Percentiles rank a stretch among this genome's conserved stretches.
Evolutionary conservation across 176 grass and related monocot genomes (phyloP).

Genomic region (Carex kokanica): DNA sequence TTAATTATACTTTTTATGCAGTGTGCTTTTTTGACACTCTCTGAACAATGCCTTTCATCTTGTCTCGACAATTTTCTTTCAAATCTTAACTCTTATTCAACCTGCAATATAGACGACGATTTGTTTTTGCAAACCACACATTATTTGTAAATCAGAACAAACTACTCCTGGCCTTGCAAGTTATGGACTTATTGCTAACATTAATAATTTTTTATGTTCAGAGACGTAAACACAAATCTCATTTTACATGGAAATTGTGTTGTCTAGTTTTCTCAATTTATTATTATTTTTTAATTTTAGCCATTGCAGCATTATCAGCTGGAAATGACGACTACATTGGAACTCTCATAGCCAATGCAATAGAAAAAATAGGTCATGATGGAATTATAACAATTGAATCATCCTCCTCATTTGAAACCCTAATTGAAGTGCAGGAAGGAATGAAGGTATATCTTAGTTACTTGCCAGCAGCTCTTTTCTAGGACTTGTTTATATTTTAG

Average conservation of each 20-base stretch:
- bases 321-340: slow-evolving; percentile 92
- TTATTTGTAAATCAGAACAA: background rate
- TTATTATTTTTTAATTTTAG: slow-evolving; percentile 41
- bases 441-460: slow-evolving; percentile 71
- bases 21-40: background rate
- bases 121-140: background rate
- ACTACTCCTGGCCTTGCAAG: background rate
- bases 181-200: background rate
- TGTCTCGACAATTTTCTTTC: background rate
- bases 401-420: slow-evolving; percentile 82
- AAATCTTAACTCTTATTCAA: background rate
- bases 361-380: slow-evolving; percentile 88
- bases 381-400: slow-evolving; percentile 95
- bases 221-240: background rate
- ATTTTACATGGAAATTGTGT: background rate
- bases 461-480: background rate
- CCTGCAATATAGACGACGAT: background rate
- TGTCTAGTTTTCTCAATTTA: background rate
- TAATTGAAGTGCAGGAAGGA: slow-evolving; percentile 86
- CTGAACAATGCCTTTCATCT: background rate
- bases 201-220: background rate
- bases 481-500: background rate
- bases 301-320: slow-evolving; percentile 78
- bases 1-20: background rate
- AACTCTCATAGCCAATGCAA: slow-evolving; percentile 74